Conservation (phyloP, 2,329 filamentous ascomycete genomes). For the Talaromyces sp. region DNA sequence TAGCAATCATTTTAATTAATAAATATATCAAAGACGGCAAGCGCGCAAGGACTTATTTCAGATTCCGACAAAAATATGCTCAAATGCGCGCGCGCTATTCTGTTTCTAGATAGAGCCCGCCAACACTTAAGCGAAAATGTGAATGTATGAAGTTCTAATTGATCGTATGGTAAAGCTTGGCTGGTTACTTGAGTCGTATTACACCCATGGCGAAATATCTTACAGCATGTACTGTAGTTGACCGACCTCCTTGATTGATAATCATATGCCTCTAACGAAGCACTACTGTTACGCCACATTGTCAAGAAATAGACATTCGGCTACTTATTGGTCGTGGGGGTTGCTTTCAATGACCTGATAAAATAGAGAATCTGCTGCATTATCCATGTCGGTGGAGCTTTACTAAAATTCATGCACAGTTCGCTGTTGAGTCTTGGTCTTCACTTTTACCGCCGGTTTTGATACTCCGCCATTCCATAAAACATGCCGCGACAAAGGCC, state of each 20-base stretch:
- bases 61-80: background rate
- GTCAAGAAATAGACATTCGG: background rate
- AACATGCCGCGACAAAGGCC: constrained; percentile 22
- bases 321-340: background rate
- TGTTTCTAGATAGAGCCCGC: background rate
- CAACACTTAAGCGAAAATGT: background rate
- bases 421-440: constrained; percentile 14
- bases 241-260: background rate
- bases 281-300: background rate
- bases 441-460: constrained; percentile 19
- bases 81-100: constrained; percentile 3
- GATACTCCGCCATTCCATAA: constrained; percentile 28
- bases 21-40: background rate
- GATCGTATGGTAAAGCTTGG: background rate
- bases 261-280: background rate
- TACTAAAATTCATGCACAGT: background rate
- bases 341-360: background rate
- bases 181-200: background rate
- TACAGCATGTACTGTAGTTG: background rate
- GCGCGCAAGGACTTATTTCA: background rate
- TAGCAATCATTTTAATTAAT: background rate
- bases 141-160: background rate
- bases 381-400: background rate
- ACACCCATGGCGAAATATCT: background rate
- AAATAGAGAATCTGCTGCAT: background rate